Evolutionary conservation across 225 moss, liverwort and hornwort species (phyloP), one percentile per base, ranked within the genome.

Genomic region (Bryum argenteum): DNA sequence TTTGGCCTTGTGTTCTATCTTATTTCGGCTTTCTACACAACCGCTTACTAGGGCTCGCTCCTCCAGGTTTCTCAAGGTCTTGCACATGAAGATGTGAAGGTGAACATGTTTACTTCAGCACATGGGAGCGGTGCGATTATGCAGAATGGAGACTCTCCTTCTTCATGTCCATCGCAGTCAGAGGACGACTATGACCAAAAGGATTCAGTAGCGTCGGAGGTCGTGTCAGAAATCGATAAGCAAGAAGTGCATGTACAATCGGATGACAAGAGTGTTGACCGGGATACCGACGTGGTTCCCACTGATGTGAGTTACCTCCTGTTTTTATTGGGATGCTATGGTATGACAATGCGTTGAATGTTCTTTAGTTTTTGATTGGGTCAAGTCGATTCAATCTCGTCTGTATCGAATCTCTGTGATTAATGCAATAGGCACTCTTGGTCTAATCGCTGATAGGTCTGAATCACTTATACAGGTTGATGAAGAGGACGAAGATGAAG

Each of bases 401-500:
- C 7, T 33, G 2, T 33, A 33, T 33, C 7, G 7, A 33, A 33
- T 33, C 33, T 33, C 33, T 4, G 33, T 33, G 33, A 33, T 4
- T 33, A 33, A 2, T 33, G 33, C 33, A 33, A 33, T 28, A 33
- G 33, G 33, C 7, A 33, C 33, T 33, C 33, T 33, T 33, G 2
- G 5, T 33, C 33, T 33, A 0, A 33, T 33, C 7, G 33, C 33
- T 33, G 33, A 33, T 5, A 5, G 33, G 33, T 33, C 33, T 33
- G 33, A 33, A 33, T 33, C 33, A 33, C 33, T 33, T 21, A n/a
- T 78, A 37, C 23, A 88, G 85, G 80, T 76, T 24, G 85, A 87
- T 40, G 90, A 83, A n/a, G 79, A 94, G 54, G 82, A 69, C 54
- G 83, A 77, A 21, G 82, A 87, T 77, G 91, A 81, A 74, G 88